Conservation (phyloP, 2,329 filamentous ascomycete genomes). For the Tolypocladium pustulatum region DNA sequence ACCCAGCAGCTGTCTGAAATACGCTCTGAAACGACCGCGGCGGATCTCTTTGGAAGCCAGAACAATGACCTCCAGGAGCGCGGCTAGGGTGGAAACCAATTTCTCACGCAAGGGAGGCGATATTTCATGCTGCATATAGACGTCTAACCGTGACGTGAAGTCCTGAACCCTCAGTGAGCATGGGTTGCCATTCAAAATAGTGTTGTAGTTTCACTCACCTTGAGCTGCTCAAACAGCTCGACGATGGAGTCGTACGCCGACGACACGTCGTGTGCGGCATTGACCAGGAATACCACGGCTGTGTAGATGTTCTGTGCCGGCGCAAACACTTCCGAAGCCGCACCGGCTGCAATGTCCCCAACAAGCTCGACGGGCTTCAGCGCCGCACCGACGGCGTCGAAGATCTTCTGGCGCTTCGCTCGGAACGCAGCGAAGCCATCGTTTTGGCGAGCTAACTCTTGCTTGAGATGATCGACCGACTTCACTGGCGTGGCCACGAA, state of each 20-base stretch:
- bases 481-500: slow-evolving; percentile 22
- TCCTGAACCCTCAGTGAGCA: slow-evolving; percentile 16
- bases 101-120: slow-evolving; percentile 26
- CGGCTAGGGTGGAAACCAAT: slow-evolving; percentile 29
- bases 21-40: slow-evolving; percentile 28
- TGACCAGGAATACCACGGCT: slow-evolving; percentile 31
- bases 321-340: slow-evolving; percentile 26
- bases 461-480: slow-evolving; percentile 19
- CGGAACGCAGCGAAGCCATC: slow-evolving; percentile 25
- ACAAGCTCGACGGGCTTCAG: slow-evolving; percentile 28
- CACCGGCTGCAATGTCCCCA: slow-evolving; percentile 25
- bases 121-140: slow-evolving; percentile 28
- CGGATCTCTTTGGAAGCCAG: slow-evolving; percentile 30
- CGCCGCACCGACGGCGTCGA: slow-evolving; percentile 18
- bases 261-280: slow-evolving; percentile 33
- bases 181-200: neutral
- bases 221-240: slow-evolving; percentile 30
- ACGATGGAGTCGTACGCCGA: slow-evolving; percentile 33
- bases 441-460: slow-evolving; percentile 23
- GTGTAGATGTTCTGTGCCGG: slow-evolving; percentile 30
- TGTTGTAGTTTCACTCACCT: slow-evolving; percentile 12
- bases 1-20: slow-evolving; percentile 28
- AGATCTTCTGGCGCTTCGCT: slow-evolving; percentile 21
- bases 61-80: slow-evolving; percentile 34
- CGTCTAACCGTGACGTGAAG: slow-evolving; percentile 29